A percentile compares a stretch with the other conserved stretches of the same genome.
These are phyloP conservation scores for Salix brachista DNA, from an alignment of 345 rosid species.

Conservation along the genomic window DNA sequence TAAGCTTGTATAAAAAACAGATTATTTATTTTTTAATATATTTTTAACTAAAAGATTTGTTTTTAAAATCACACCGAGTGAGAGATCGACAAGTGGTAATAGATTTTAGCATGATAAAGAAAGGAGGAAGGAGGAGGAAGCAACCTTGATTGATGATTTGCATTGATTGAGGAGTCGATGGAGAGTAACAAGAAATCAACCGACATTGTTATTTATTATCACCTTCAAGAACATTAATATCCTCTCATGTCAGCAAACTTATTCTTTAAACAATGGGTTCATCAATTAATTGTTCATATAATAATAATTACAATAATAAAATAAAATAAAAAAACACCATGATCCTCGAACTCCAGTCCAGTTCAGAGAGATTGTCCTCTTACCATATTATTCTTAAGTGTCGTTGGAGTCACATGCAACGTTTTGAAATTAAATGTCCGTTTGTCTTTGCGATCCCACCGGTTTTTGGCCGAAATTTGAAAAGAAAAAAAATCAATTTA, in stretches of 20 bases:
- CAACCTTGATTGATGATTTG: conserved; percentile 24
- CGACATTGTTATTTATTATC: conserved; percentile 2
- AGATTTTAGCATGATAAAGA: not conserved
- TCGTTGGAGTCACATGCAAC: no score
- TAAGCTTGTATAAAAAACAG: no score
- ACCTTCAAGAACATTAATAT: not conserved
- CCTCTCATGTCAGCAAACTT: conserved; percentile 7
- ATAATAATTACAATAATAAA: not conserved
- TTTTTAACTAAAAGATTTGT: not conserved
- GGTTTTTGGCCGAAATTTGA: no score
- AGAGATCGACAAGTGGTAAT: not conserved
- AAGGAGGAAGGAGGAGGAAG: not conserved
- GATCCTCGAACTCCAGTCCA: no score
- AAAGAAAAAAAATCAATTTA: no score
- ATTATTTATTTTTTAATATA: no score
- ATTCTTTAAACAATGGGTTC: not conserved
- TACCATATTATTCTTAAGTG: no score
- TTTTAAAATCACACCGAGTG: not conserved
- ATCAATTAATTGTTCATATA: not conserved
- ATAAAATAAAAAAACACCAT: no score
- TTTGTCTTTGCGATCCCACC: no score
- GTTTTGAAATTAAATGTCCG: no score
- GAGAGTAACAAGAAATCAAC: conserved; percentile 34
- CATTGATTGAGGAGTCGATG: conserved; percentile 35
- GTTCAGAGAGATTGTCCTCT: no score